Conservation (phyloP, 345 rosid genomes). For the Streptanthus diversifolius region DNA sequence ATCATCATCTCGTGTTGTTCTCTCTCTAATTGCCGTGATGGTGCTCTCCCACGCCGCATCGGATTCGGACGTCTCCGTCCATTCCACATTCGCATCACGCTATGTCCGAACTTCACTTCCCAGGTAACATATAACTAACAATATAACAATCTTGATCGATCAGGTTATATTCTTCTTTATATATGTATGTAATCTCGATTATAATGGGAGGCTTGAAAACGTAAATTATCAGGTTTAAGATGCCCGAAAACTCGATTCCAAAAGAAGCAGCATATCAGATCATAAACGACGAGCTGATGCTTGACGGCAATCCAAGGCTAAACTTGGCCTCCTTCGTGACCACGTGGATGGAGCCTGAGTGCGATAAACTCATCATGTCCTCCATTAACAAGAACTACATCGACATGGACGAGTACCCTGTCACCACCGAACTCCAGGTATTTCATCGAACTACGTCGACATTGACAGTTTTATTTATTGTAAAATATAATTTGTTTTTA, state of each 20-base stretch:
- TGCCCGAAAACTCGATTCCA: constrained; percentile 81
- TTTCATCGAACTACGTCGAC: not conserved
- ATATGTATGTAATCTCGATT: not conserved
- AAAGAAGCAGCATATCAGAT: constrained; percentile 95
- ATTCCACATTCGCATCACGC: constrained; percentile 82
- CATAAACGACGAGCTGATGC: constrained; percentile 78
- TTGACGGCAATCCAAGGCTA: constrained; percentile 82
- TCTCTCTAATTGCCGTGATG: constrained; percentile 36
- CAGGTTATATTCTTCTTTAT: not conserved
- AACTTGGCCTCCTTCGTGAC: constrained; percentile 91
- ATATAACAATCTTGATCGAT: not conserved
- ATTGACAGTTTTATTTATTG: too few species aligned
- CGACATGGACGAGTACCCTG: constrained; percentile 96
- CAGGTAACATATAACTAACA: constrained; percentile 26
- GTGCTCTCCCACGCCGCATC: constrained; percentile 54
- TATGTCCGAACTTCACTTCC: constrained; percentile 78
- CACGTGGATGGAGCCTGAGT: constrained; percentile 97
- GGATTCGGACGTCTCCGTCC: constrained; percentile 56
- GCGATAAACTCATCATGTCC: constrained; percentile 84
- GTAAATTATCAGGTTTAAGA: constrained; percentile 48
- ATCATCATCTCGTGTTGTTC: not conserved
- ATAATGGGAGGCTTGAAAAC: not conserved
- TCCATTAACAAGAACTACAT: constrained; percentile 88
- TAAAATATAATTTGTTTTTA: too few species aligned
- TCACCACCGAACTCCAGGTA: constrained; percentile 93